Evolutionary conservation across 2,329 filamentous ascomycete species (phyloP), one percentile per base, ranked within the genome.

Genomic region (Ascochyta rabiei): DNA sequence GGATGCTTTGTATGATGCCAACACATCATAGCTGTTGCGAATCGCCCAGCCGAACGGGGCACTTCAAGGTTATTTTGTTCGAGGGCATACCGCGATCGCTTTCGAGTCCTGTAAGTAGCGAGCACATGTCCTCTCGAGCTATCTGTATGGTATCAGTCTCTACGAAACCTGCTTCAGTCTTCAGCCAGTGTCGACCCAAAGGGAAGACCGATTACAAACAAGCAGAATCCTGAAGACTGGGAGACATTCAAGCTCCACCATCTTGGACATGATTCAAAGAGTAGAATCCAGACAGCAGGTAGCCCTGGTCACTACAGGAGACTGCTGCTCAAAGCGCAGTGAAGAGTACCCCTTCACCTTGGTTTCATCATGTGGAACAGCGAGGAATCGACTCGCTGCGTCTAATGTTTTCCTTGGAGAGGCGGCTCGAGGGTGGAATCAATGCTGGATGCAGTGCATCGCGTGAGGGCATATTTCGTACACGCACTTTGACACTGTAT

Each of bases 381-480:
- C 26, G 26, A 28, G 26, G 12, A 10, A 3, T 28, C 26, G 26
- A 28, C 12, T 10, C 6, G 26, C 26, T 28, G 9, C 9, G 9
- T 8, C 26, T 9, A 10, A 28, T 10, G 9, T 2, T 28, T 10
- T 10, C 12, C 26, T 10, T 3, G 7, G 26, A 28, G 24, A 24
- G n/a, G 24, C 24, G 24, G 9, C 4, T 24, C 24, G 24, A 24
- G 24, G 9, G 24, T 7, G 6, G 24, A 24, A 24, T 7, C 24
- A 6, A 24, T 24, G 24, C 24, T 24, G 9, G 3, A 24, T 24
- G 19, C 46, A 28, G 43, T 57, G 58, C 55, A 63, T 65, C 62
- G 62, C 54, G 62, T 61, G 57, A 46, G 52, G 46, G 39, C 40
- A 30, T 50, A 28, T 26, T 31, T 52, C 56, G 49, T 48, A 38